phyloP scores from a whole-genome alignment of 306 rosid species.

The Citrullus mucosospermus region DNA sequence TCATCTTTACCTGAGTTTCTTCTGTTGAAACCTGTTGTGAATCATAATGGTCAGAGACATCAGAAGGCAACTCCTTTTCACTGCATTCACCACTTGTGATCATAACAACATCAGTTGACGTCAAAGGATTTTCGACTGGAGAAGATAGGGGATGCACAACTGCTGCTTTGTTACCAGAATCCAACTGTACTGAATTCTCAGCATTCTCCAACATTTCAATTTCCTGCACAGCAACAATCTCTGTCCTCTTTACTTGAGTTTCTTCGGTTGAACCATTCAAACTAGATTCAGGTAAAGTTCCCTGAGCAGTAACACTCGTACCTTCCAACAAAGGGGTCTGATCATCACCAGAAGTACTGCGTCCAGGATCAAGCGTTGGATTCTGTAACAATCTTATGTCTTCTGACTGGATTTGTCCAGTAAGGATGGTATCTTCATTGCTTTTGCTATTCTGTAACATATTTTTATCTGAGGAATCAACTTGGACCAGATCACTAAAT shows the following conservation, averaged over 20 bases:
- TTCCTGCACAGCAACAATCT: constrained; percentile 10
- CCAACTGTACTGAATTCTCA: constrained; percentile 8
- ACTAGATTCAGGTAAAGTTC: constrained; percentile 25
- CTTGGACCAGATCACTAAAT: constrained; percentile 22
- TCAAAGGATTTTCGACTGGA: constrained; percentile 21
- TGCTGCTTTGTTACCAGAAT: constrained; percentile 13
- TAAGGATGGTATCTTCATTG: constrained; percentile 4
- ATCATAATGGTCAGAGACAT: constrained; percentile 16
- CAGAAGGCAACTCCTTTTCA: constrained; percentile 10
- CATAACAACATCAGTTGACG: constrained; percentile 3
- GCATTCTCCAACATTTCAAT: constrained; percentile 11
- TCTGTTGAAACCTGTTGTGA: constrained; percentile 18
- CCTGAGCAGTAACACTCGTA: background rate
- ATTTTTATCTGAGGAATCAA: constrained; percentile 20
- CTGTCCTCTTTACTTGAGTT: constrained; percentile 13
- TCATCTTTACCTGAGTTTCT: constrained; percentile 15
- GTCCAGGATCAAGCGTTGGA: background rate
- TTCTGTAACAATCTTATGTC: background rate
- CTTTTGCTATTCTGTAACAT: constrained; percentile 20
- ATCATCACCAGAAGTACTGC: background rate
- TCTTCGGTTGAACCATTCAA: constrained; percentile 13
- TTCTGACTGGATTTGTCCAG: constrained; percentile 14
- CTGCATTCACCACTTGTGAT: constrained; percentile 2
- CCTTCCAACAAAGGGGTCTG: constrained; percentile 9
- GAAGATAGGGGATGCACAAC: constrained; percentile 25